Conservation (phyloP, 495 filamentous ascomycete species). For the Aspergillus bertholletiae region DNA sequence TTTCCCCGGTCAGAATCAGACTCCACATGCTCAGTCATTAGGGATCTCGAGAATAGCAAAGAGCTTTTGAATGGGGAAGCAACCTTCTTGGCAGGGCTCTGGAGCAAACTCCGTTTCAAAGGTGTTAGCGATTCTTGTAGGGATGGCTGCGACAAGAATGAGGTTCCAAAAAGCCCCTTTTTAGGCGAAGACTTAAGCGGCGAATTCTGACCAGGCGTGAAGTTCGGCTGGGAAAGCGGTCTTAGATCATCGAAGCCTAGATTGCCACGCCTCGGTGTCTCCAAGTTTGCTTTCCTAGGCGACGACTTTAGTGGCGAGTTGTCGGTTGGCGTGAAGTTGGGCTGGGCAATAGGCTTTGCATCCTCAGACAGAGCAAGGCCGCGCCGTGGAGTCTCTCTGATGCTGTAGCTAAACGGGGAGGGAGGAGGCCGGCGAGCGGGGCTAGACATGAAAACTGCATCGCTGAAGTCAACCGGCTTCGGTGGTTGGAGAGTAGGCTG, state of each 20-base stretch:
- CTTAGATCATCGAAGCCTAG: slow-evolving; percentile 18
- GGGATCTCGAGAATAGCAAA: slow-evolving; percentile 12
- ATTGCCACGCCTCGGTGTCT: slow-evolving; percentile 20
- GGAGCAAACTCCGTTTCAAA: slow-evolving; percentile 36
- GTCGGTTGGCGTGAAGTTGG: slow-evolving; percentile 25
- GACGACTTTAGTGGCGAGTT: slow-evolving; percentile 27
- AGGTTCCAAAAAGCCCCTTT: slow-evolving; percentile 37
- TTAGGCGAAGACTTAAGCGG: slow-evolving; percentile 45
- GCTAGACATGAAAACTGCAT: slow-evolving; percentile 42
- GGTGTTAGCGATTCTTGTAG: slow-evolving; percentile 29
- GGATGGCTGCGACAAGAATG: slow-evolving; percentile 22
- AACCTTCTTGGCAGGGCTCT: slow-evolving; percentile 42
- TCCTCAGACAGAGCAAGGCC: slow-evolving; percentile 21
- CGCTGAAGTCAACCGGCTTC: slow-evolving; percentile 33
- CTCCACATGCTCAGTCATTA: slow-evolving; percentile 7
- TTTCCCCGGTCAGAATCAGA: slow-evolving; percentile 1
- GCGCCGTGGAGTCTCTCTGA: slow-evolving; percentile 33
- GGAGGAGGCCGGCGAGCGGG: slow-evolving; percentile 47
- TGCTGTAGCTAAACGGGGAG: slow-evolving; percentile 47
- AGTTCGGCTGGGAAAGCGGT: slow-evolving; percentile 22
- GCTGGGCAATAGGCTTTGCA: slow-evolving; percentile 15
- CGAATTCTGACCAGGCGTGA: slow-evolving; percentile 24
- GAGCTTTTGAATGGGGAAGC: slow-evolving; percentile 38
- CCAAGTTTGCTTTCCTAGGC: slow-evolving; percentile 24
- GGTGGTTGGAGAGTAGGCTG: slow-evolving; percentile 28